phyloP scores from a whole-genome alignment of 306 rosid species.

The Pueraria montana region DNA sequence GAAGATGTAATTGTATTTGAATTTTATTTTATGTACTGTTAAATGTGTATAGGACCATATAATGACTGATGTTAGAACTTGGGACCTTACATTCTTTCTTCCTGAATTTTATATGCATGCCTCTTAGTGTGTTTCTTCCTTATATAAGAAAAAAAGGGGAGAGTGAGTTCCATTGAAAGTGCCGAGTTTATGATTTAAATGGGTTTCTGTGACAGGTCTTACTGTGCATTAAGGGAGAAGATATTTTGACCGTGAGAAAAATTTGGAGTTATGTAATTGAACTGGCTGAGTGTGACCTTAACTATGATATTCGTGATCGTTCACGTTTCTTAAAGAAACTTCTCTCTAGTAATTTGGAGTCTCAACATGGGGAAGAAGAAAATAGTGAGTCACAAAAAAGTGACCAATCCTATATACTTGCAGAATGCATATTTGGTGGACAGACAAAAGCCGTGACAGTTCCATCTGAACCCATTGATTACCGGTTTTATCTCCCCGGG shows the following conservation, averaged over 20 bases:
- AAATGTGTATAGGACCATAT: slow-evolving; percentile 13
- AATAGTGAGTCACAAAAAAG: slow-evolving; percentile 46
- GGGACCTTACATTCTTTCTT: slow-evolving; percentile 21
- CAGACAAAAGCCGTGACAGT: slow-evolving; percentile 53
- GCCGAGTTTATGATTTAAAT: slow-evolving; percentile 34
- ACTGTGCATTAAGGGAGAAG: slow-evolving; percentile 64
- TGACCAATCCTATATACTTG: slow-evolving; percentile 63
- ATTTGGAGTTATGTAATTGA: slow-evolving; percentile 77
- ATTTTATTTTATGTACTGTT: slow-evolving; percentile 28
- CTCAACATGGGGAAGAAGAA: slow-evolving; percentile 57
- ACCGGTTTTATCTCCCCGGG: slow-evolving; percentile 93
- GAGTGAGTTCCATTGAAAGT: slow-evolving; percentile 1
- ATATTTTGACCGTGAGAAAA: slow-evolving; percentile 56
- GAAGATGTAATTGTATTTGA: not conserved
- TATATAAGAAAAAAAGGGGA: not conserved
- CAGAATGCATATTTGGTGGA: slow-evolving; percentile 71
- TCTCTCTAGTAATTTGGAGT: slow-evolving; percentile 62
- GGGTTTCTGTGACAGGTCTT: slow-evolving; percentile 70
- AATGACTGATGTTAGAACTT: slow-evolving; percentile 12
- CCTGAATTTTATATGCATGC: slow-evolving; percentile 30
- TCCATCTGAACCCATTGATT: slow-evolving; percentile 65
- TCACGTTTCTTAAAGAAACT: slow-evolving; percentile 74
- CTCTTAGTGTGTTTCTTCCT: slow-evolving; percentile 7
- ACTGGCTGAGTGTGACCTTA: slow-evolving; percentile 82
- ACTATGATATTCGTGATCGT: slow-evolving; percentile 90